Conservation (phyloP, 164 flowering plant genomes). For the Pachysandra terminalis region DNA sequence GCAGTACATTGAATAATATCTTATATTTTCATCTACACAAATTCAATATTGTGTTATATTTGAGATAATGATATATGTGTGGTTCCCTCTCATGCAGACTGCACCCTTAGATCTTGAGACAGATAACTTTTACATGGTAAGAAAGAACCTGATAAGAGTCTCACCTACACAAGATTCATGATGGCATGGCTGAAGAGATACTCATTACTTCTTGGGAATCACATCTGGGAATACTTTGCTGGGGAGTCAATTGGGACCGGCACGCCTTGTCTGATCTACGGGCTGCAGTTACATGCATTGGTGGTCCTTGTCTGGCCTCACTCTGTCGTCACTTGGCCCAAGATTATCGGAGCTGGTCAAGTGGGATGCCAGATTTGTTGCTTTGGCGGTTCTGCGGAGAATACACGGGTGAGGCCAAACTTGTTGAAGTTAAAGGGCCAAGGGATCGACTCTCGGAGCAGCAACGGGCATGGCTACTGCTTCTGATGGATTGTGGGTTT, state of each 20-base stretch:
- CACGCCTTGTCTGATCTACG: constrained; percentile 68
- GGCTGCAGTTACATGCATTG: constrained; percentile 73
- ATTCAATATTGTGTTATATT: too few species aligned
- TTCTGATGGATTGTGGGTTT: constrained; percentile 85
- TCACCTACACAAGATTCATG: constrained; percentile 44
- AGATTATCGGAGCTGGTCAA: constrained; percentile 87
- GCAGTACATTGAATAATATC: too few species aligned
- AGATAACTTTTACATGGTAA: constrained; percentile 58
- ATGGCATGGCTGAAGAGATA: constrained; percentile 79
- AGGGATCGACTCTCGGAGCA: constrained; percentile 89
- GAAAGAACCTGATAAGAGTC: constrained; percentile 66
- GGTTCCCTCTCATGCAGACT: constrained; percentile 39
- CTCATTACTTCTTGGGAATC: constrained; percentile 78
- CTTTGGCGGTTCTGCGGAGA: constrained; percentile 79
- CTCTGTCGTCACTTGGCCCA: constrained; percentile 77
- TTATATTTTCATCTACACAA: too few species aligned
- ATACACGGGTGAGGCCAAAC: constrained; percentile 84
- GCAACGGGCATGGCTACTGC: constrained; percentile 86
- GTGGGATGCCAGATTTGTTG: constrained; percentile 94
- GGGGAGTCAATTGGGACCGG: constrained; percentile 79
- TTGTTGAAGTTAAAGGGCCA: constrained; percentile 95
- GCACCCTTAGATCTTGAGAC: constrained; percentile 84
- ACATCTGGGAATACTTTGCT: constrained; percentile 64
- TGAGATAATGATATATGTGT: neutral
- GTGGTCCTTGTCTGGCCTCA: constrained; percentile 69